Evolutionary conservation across 2,329 filamentous ascomycete genomes (phyloP).

Genomic region (Passalora sequoiae): DNA sequence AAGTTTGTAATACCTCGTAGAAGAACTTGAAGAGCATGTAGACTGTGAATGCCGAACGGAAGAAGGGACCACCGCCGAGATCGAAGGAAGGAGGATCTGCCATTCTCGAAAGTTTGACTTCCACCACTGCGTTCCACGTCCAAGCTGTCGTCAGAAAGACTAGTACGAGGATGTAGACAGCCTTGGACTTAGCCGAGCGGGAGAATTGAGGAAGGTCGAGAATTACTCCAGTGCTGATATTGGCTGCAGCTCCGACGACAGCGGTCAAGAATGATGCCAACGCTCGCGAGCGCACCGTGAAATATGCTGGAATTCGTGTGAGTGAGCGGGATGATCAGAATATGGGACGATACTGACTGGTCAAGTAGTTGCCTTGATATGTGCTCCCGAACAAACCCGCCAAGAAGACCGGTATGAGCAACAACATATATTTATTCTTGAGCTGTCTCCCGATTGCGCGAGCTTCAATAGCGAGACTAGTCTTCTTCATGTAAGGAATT

Average conservation of each 20-base stretch:
- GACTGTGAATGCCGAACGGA: slow-evolving; percentile 18
- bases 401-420: slow-evolving; percentile 40
- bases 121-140: slow-evolving; percentile 17
- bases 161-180: slow-evolving; percentile 13
- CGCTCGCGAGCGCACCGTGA: slow-evolving; percentile 44
- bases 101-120: slow-evolving; percentile 7
- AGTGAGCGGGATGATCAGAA: neutral
- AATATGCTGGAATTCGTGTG: slow-evolving; percentile 34
- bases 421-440: slow-evolving; percentile 32
- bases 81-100: slow-evolving; percentile 12
- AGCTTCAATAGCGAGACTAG: slow-evolving; percentile 36
- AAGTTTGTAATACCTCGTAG: slow-evolving; percentile 24
- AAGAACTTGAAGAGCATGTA: slow-evolving; percentile 28
- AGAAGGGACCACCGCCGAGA: slow-evolving; percentile 14
- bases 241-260: slow-evolving; percentile 26
- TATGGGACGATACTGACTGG: neutral
- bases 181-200: slow-evolving; percentile 14
- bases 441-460: slow-evolving; percentile 34
- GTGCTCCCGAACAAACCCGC: slow-evolving; percentile 41
- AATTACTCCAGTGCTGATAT: slow-evolving; percentile 12
- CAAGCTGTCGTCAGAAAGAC: slow-evolving; percentile 13
- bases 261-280: slow-evolving; percentile 42
- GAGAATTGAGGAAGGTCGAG: slow-evolving; percentile 13
- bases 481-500: slow-evolving; percentile 34
- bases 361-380: slow-evolving; percentile 46